Conservation (phyloP, 2,329 filamentous ascomycete genomes). For the Canariomyces notabilis region DNA sequence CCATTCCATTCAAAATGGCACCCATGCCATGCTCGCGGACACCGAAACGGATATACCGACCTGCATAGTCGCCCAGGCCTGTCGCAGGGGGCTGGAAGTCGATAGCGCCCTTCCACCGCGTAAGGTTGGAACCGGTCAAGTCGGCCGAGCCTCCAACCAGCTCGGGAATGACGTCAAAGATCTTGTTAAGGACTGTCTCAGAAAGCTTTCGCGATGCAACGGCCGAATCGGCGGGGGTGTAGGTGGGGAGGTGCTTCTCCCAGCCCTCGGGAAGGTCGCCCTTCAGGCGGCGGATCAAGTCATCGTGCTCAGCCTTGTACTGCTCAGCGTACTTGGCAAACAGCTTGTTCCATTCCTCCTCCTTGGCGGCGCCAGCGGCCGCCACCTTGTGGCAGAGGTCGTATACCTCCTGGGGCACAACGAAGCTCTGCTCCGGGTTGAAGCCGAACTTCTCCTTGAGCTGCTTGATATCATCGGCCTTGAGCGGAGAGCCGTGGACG, state of each 20-base stretch:
- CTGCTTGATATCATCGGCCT: constrained; percentile 87
- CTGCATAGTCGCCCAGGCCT: constrained; percentile 81
- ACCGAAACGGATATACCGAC: constrained; percentile 90
- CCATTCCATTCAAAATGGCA: constrained; percentile 89
- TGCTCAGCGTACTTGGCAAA: constrained; percentile 79
- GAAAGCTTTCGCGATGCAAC: constrained; percentile 94
- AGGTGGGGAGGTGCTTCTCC: constrained; percentile 89
- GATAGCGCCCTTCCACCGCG: constrained; percentile 91
- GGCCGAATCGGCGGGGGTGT: constrained; percentile 79
- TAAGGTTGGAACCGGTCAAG: constrained; percentile 97
- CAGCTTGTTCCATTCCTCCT: constrained; percentile 93
- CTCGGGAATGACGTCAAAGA: constrained; percentile 79
- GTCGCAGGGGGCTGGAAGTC: constrained; percentile 93
- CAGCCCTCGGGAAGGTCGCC: constrained; percentile 90
- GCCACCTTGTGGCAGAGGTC: constrained; percentile 83
- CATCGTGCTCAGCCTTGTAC: constrained; percentile 72
- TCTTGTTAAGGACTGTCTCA: constrained; percentile 84
- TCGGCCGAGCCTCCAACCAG: constrained; percentile 94
- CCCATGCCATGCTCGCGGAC: constrained; percentile 91
- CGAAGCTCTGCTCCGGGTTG: constrained; percentile 88
- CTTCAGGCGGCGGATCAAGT: constrained; percentile 74
- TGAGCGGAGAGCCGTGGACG: constrained; percentile 94
- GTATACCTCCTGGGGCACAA: constrained; percentile 90
- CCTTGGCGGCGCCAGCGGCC: constrained; percentile 77
- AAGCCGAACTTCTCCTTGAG: constrained; percentile 96